Percentiles rank a stretch among this genome's conserved stretches.
These are phyloP conservation scores for Coemansia pectinata DNA, from an alignment of 192 early-diverging fungal genomes.

Conservation along the genomic window DNA sequence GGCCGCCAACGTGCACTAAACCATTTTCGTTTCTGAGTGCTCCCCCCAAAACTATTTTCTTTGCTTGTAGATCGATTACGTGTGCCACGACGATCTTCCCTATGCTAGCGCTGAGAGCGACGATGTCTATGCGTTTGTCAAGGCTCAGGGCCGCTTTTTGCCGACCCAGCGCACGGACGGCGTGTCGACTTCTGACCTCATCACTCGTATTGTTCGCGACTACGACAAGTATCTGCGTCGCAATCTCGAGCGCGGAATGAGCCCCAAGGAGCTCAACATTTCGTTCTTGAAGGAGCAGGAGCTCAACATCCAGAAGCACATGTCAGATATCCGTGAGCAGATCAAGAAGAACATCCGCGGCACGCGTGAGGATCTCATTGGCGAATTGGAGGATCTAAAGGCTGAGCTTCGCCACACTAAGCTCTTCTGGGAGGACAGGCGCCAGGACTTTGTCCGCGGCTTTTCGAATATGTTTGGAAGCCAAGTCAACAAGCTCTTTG, in stretches of 20 bases:
- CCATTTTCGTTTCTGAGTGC: neutral
- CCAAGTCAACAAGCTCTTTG: slow-evolving; percentile 54
- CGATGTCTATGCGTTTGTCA: slow-evolving; percentile 82
- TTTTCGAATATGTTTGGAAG: slow-evolving; percentile 67
- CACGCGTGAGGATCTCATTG: slow-evolving; percentile 63
- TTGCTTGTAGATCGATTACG: slow-evolving; percentile 68
- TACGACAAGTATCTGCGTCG: slow-evolving; percentile 82
- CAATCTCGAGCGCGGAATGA: slow-evolving; percentile 83
- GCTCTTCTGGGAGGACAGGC: slow-evolving; percentile 72
- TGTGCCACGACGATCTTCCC: slow-evolving; percentile 80
- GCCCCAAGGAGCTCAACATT: slow-evolving; percentile 78
- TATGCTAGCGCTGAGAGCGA: slow-evolving; percentile 68
- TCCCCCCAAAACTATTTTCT: neutral
- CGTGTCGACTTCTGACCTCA: slow-evolving; percentile 77
- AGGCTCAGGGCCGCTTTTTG: slow-evolving; percentile 65
- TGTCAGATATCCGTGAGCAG: slow-evolving; percentile 67
- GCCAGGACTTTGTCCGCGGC: slow-evolving; percentile 72
- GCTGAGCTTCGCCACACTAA: slow-evolving; percentile 65
- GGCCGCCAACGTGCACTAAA: neutral
- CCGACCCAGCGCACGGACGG: slow-evolving; percentile 78
- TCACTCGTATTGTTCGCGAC: slow-evolving; percentile 81
- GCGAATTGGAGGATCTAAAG: slow-evolving; percentile 64
- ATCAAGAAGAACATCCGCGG: slow-evolving; percentile 70
- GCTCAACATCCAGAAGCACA: slow-evolving; percentile 71
- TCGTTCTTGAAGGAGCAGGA: slow-evolving; percentile 81